Conservation (phyloP, 805 yeast genomes). For the Myxozyma geophila region DNA sequence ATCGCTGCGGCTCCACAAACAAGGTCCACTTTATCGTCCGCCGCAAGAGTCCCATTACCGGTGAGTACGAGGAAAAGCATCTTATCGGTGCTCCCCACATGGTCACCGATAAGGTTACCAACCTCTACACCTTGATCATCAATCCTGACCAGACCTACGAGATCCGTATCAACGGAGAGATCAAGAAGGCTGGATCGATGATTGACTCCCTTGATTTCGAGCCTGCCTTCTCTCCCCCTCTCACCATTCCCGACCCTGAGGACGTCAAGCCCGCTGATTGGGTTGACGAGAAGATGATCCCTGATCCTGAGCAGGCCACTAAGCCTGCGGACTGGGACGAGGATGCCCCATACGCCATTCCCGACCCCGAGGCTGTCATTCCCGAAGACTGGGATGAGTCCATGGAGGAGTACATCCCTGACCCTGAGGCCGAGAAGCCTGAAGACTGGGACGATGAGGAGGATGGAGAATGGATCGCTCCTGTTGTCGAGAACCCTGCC, state of each 20-base stretch:
- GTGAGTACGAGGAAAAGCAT: conserved; percentile 69
- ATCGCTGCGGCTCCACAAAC: conserved; percentile 80
- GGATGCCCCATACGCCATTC: conserved; percentile 62
- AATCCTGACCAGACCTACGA: conserved; percentile 70
- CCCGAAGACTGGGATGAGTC: conserved; percentile 84
- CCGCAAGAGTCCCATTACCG: conserved; percentile 59
- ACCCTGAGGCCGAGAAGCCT: conserved; percentile 71
- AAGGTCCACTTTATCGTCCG: conserved; percentile 77
- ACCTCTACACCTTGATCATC: conserved; percentile 77
- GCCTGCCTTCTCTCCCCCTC: conserved; percentile 74
- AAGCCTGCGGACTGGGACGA: conserved; percentile 91
- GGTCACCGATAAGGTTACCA: conserved; percentile 55
- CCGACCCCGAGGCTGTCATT: conserved; percentile 67
- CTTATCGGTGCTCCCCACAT: conserved; percentile 70
- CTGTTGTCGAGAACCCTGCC: conserved; percentile 70
- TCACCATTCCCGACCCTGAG: conserved; percentile 58
- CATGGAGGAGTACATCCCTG: conserved; percentile 60
- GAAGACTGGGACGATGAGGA: conserved; percentile 87
- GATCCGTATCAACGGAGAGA: conserved; percentile 80
- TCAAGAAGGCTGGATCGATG: conserved; percentile 70
- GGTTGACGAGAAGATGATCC: conserved; percentile 71
- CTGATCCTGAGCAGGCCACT: conserved; percentile 64
- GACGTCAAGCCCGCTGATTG: conserved; percentile 78
- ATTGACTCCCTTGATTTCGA: conserved; percentile 58
- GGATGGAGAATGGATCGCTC: conserved; percentile 85